Evolutionary conservation across 208 protist species (phyloP).

Genomic region (Naegleria lovaniensis): DNA sequence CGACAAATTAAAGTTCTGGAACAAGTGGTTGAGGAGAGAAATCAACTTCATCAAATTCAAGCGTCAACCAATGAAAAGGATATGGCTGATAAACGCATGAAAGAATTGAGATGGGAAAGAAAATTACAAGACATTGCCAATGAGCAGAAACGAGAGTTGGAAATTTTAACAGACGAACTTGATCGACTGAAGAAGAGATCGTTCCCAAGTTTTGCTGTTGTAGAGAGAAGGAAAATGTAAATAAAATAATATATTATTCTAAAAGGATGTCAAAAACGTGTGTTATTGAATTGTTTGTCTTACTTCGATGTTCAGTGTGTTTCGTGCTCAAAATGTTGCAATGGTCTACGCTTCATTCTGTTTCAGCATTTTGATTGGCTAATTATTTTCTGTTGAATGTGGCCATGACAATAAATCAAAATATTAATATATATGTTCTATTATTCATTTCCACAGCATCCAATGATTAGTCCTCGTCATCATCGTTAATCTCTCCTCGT

Average conservation of each 20-base stretch:
- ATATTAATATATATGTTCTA: no score
- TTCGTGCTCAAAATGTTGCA: no score
- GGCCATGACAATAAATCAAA: no score
- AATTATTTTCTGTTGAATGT: no score
- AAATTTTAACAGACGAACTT: constrained; percentile 67
- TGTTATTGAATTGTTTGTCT: no score
- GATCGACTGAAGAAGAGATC: constrained; percentile 70
- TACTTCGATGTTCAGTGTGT: no score
- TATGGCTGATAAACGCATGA: constrained; percentile 43
- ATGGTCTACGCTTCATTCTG: no score
- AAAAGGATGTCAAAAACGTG: no score
- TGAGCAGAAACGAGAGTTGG: constrained; percentile 71
- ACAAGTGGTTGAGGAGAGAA: constrained; percentile 12
- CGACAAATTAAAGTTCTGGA: not conserved
- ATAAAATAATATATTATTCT: no score
- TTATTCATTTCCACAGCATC: no score
- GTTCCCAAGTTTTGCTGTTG: constrained; percentile 79
- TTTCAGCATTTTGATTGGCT: no score
- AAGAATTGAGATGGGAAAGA: constrained; percentile 61
- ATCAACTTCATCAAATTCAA: not conserved
- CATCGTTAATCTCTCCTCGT: not conserved
- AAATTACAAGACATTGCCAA: constrained; percentile 72
- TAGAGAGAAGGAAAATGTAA: constrained; percentile 36
- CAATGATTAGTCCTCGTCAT: not conserved
- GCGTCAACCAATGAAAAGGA: constrained; percentile 38